phyloP scores from a whole-genome alignment of 768 basidiomycete genomes.

The Suillus americanus region DNA sequence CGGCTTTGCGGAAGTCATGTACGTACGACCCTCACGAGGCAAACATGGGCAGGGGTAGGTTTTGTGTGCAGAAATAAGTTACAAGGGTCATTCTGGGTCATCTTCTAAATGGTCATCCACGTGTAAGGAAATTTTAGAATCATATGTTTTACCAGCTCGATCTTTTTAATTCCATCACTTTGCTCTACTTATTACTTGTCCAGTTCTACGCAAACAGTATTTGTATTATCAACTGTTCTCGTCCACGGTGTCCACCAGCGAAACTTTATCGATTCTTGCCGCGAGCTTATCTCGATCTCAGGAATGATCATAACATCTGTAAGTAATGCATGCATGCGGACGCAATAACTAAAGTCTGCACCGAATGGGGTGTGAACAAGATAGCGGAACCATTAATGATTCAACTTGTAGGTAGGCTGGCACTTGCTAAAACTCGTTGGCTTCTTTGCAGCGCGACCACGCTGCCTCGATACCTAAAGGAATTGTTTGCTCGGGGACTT shows the following conservation, averaged over 20 bases:
- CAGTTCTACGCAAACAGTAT: background rate
- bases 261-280: too few species aligned
- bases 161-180: background rate
- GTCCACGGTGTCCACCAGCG: background rate
- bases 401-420: background rate
- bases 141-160: conserved; percentile 1
- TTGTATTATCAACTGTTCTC: background rate
- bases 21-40: conserved; percentile 1
- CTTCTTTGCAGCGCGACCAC: background rate
- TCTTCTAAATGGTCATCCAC: background rate
- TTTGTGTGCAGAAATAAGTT: background rate
- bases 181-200: background rate
- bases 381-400: conserved; percentile 2
- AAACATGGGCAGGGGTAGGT: background rate
- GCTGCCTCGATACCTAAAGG: background rate
- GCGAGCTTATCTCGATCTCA: too few species aligned
- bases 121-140: conserved; percentile 6
- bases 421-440: background rate
- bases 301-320: too few species aligned
- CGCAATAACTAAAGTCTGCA: background rate
- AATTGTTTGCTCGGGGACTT: background rate
- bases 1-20: conserved; percentile 4
- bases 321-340: background rate
- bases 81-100: background rate
- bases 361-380: conserved; percentile 4